phyloP scores from a whole-genome alignment of 164 flowering plant genomes.

The Dillenia suffruticosa region DNA sequence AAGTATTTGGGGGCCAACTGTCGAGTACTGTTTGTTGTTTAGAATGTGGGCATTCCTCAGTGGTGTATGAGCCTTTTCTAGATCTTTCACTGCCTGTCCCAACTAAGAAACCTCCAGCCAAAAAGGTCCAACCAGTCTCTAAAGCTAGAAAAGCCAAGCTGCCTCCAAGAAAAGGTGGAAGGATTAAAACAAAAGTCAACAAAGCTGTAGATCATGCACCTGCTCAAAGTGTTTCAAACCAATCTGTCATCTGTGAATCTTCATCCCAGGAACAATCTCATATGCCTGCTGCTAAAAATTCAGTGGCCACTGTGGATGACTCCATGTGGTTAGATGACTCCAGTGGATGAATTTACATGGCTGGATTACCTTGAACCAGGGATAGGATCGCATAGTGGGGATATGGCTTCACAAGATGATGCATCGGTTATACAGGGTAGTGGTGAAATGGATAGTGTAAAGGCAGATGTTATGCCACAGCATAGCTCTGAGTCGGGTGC shows the following conservation, averaged over 20 bases:
- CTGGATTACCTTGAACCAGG: constrained; percentile 28
- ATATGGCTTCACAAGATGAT: constrained; percentile 4
- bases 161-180: constrained; percentile 55
- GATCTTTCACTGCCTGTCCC: constrained; percentile 93
- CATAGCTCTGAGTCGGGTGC: constrained; percentile 15
- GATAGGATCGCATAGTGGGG: constrained; percentile 1
- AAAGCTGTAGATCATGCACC: constrained; percentile 16
- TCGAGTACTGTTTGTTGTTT: constrained; percentile 81
- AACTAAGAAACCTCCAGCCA: constrained; percentile 57
- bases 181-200: constrained; percentile 34
- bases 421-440: constrained; percentile 10
- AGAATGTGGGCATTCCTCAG: constrained; percentile 83
- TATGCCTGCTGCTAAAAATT: constrained; percentile 22
- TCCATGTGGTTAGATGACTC: constrained; percentile 13
- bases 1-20: constrained; percentile 75
- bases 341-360: constrained; percentile 29
- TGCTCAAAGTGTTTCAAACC: constrained; percentile 15
- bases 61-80: constrained; percentile 81
- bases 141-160: constrained; percentile 53
- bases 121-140: constrained; percentile 34
- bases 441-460: constrained; percentile 8
- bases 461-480: constrained; percentile 11
- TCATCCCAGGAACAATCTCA: constrained; percentile 18
- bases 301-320: constrained; percentile 14
- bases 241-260: constrained; percentile 23